phyloP scores from a whole-genome alignment of 805 yeast species.

The Candida fluviatilis region DNA sequence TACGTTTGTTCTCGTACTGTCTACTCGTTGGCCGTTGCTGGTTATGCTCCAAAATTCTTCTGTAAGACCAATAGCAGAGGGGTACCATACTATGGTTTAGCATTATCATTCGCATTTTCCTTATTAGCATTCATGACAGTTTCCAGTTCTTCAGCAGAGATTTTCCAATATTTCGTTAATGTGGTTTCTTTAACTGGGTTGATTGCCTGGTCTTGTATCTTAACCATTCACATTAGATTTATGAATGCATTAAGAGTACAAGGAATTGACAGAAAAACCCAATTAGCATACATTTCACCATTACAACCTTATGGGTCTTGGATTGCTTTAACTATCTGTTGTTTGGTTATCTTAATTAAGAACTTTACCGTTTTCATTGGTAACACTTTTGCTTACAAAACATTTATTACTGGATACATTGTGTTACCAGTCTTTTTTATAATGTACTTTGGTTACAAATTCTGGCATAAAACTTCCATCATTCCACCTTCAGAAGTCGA shows the following conservation, averaged over 20 bases:
- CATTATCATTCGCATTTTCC: constrained; percentile 50
- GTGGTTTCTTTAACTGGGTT: constrained; percentile 74
- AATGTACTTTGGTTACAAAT: constrained; percentile 57
- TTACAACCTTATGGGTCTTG: constrained; percentile 67
- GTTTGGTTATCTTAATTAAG: constrained; percentile 57
- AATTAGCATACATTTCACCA: constrained; percentile 60
- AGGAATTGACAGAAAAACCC: constrained; percentile 50
- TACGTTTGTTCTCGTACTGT: constrained; percentile 74
- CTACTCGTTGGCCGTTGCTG: constrained; percentile 67
- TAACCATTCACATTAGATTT: constrained; percentile 64
- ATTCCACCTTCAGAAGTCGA: constrained; percentile 57
- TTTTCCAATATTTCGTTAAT: constrained; percentile 69
- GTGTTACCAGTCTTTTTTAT: constrained; percentile 63
- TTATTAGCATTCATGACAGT: constrained; percentile 69
- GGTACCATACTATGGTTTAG: constrained; percentile 62
- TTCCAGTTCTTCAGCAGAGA: constrained; percentile 48
- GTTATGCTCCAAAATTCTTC: constrained; percentile 69
- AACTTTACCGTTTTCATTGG: constrained; percentile 71
- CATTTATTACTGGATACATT: constrained; percentile 74
- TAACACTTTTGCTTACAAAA: constrained; percentile 50
- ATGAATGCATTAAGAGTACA: constrained; percentile 63
- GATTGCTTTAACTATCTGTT: constrained; percentile 51
- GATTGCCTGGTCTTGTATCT: constrained; percentile 69
- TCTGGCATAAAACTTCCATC: constrained; percentile 45
- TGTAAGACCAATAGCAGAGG: constrained; percentile 64